phyloP scores from a whole-genome alignment of 164 flowering plant species.

The Sedum album region DNA sequence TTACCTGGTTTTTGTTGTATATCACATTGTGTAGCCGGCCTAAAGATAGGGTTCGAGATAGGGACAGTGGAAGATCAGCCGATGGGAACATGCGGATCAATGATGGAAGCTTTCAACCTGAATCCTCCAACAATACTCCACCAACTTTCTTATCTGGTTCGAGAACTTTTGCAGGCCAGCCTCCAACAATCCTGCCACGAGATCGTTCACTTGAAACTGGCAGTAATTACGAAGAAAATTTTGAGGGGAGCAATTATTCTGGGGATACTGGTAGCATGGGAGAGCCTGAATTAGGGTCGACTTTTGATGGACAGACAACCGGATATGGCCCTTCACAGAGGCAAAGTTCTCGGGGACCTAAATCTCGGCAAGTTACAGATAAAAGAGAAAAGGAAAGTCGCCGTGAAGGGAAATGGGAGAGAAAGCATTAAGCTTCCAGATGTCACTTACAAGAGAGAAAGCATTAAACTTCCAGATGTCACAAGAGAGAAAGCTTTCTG shows the following conservation, averaged over 20 bases:
- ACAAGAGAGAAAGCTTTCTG: neutral
- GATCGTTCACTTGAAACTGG: constrained; percentile 66
- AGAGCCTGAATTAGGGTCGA: constrained; percentile 54
- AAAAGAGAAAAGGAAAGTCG: constrained; percentile 76
- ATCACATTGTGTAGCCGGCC: constrained; percentile 31
- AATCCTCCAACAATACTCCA: constrained; percentile 28
- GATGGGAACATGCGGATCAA: too few species aligned
- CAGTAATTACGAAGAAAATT: constrained; percentile 64
- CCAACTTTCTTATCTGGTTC: constrained; percentile 53
- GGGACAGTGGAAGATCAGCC: constrained; percentile 55
- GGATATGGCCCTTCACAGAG: constrained; percentile 48
- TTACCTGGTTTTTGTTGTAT: neutral
- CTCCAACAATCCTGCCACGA: constrained; percentile 64
- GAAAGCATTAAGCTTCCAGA: constrained; percentile 40
- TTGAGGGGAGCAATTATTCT: constrained; percentile 80
- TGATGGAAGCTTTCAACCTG: constrained; percentile 33
- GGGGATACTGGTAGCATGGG: constrained; percentile 84
- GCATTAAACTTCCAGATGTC: constrained; percentile 20
- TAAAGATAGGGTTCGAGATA: constrained; percentile 74
- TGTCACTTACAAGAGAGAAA: neutral
- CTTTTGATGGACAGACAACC: constrained; percentile 52
- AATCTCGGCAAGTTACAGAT: constrained; percentile 66
- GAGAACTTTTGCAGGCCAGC: constrained; percentile 55
- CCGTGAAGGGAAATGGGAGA: constrained; percentile 93
- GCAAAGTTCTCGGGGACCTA: constrained; percentile 67